Percentiles rank a stretch among this genome's conserved stretches.
Conservation (phyloP, 2,329 filamentous ascomycete genomes). For the Alternaria dauci region DNA sequence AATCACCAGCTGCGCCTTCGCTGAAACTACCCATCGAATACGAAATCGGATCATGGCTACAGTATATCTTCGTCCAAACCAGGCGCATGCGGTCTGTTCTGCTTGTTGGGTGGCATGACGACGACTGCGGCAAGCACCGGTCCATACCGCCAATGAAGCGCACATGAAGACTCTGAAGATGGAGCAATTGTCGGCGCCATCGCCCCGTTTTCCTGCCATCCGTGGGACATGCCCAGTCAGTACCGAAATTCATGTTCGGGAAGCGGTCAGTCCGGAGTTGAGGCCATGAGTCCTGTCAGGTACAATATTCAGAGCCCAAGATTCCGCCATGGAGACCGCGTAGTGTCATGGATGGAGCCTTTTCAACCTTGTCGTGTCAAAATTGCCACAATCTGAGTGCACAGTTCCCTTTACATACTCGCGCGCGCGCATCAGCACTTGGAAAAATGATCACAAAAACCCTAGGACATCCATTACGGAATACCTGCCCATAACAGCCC, state of each 20-base stretch:
- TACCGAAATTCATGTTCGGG: slow-evolving; percentile 7
- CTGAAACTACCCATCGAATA: slow-evolving; percentile 18
- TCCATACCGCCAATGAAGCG: slow-evolving; percentile 15
- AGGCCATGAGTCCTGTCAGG: slow-evolving; percentile 11
- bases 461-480: slow-evolving; percentile 21
- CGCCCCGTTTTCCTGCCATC: slow-evolving; percentile 15
- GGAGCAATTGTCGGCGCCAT: slow-evolving; percentile 22
- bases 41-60: slow-evolving; percentile 17
- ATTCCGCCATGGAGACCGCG: neutral
- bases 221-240: slow-evolving; percentile 21
- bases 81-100: slow-evolving; percentile 16
- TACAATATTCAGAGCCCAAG: slow-evolving; percentile 2
- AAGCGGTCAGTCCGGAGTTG: slow-evolving; percentile 23
- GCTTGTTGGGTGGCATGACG: slow-evolving; percentile 23
- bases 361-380: slow-evolving; percentile 1
- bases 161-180: slow-evolving; percentile 9
- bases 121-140: slow-evolving; percentile 19
- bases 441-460: slow-evolving; percentile 14
- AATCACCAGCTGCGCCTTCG: slow-evolving; percentile 23
- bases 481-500: slow-evolving; percentile 37
- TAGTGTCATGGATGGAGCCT: neutral
- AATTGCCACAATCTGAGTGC: slow-evolving; percentile 4
- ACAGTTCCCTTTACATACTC: slow-evolving; percentile 11
- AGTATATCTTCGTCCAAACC: slow-evolving; percentile 12
- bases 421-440: slow-evolving; percentile 8